Base-by-base conservation (phyloP, 1,284 basidiomycete species). In the Ustilago shanxiensis region DNA sequence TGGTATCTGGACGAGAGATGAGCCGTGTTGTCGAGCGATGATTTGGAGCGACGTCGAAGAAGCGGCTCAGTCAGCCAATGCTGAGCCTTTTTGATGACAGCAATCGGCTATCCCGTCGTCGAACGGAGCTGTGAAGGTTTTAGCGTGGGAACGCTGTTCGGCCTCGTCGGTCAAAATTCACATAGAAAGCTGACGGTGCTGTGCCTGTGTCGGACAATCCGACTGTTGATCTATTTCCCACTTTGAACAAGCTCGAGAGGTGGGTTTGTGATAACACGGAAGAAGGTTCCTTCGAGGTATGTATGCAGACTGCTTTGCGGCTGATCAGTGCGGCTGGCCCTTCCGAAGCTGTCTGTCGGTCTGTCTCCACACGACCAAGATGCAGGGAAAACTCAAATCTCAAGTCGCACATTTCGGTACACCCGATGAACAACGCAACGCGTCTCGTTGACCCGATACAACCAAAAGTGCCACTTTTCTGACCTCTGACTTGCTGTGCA, bases 291-390 rank as follows among this genome's bases (percentile, higher is more conserved):
- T n/a, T n/a, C n/a, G n/a, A n/a, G n/a, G n/a, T n/a, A n/a, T n/a
- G n/a, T n/a, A n/a, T n/a, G n/a, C n/a, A n/a, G n/a, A n/a, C n/a
- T n/a, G n/a, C n/a, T n/a, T n/a, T n/a, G n/a, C n/a, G n/a, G n/a
- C n/a, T 51, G 50, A 39, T 16, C 53, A 55, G 35, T 56, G 54
- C 54, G 39, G 54, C 53, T 39, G 39, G 54, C 53, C 47, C 47
- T 14, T 22, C 16, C 18, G 8, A 45, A 41, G 18, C 14, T 50
- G 18, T 24, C 24, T n/a, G n/a, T n/a, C n/a, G n/a, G n/a, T n/a
- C n/a, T 11, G 11, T 5, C 49, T 20, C 49, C 26, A 51, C 26
- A 29, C 16, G 49, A 11, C 18, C 24, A 47, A 24, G 49, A 31
- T 51, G 49, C 49, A 51, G 49, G 49, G 26, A n/a, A 51, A 9